Percentiles rank a stretch among this genome's conserved stretches.
These are phyloP conservation scores for Macrotyloma uniflorum DNA, from an alignment of 306 rosid species.

Conservation along the genomic window DNA sequence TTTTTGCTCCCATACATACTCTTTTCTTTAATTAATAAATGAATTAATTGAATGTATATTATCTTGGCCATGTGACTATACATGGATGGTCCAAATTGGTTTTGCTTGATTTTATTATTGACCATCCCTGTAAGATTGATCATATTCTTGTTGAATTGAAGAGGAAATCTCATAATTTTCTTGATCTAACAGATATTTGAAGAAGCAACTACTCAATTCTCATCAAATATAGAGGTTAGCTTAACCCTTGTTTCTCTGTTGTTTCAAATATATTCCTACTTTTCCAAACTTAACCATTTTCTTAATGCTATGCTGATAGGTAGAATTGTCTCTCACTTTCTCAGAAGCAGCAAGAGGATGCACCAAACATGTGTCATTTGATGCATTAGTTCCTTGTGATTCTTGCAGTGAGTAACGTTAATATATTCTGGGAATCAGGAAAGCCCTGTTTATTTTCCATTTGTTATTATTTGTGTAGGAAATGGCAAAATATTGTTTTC, in stretches of 20 bases:
- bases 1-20: background rate
- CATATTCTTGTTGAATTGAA: too few relatives aligned
- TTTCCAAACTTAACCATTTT: slow-evolving; percentile 36
- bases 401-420: slow-evolving; percentile 71
- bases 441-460: slow-evolving; percentile 5
- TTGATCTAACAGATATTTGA: slow-evolving; percentile 80
- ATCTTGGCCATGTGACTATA: background rate
- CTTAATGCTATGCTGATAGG: slow-evolving; percentile 54
- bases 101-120: background rate
- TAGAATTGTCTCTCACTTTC: slow-evolving; percentile 72
- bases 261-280: slow-evolving; percentile 27
- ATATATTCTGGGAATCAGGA: slow-evolving; percentile 26
- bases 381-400: slow-evolving; percentile 80
- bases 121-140: background rate
- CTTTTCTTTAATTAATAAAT: background rate
- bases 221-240: slow-evolving; percentile 78
- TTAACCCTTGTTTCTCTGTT: slow-evolving; percentile 23
- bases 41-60: background rate
- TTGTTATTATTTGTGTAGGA: slow-evolving; percentile 7
- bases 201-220: slow-evolving; percentile 56
- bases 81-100: background rate
- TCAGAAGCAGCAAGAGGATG: slow-evolving; percentile 88
- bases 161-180: slow-evolving; percentile 40
- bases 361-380: slow-evolving; percentile 70
- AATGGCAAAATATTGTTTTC: slow-evolving; percentile 30